Percentiles rank a stretch among this genome's conserved stretches.
These are phyloP conservation scores for Cicer pinnatifidum DNA, from an alignment of 306 rosid genomes.

Conservation along the genomic window DNA sequence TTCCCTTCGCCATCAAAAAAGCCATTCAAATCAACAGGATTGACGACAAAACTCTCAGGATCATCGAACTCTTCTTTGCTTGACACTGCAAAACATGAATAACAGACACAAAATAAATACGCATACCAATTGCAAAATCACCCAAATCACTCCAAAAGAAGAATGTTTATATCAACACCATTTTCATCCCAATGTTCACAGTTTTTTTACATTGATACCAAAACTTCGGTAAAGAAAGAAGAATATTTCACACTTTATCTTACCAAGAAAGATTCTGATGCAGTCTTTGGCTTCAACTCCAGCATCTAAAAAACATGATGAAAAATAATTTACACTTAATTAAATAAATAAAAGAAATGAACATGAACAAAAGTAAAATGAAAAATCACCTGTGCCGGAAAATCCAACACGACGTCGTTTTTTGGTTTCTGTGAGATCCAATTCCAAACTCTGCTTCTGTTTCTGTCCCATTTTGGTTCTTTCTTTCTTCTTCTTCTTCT, in stretches of 20 bases:
- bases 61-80: conserved; percentile 70
- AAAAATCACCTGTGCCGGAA: conserved; percentile 45
- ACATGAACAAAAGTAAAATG: not conserved
- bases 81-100: conserved; percentile 56
- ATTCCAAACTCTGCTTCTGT: conserved; percentile 54
- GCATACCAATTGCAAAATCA: not conserved
- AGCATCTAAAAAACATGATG: conserved; percentile 50
- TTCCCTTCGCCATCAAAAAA: conserved; percentile 79
- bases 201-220: not conserved
- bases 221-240: not conserved
- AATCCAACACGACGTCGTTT: conserved; percentile 83
- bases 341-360: too few species aligned
- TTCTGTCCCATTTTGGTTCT: conserved; percentile 70
- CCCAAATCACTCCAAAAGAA: not conserved
- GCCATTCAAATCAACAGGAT: conserved; percentile 73
- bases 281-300: conserved; percentile 87
- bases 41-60: conserved; percentile 53
- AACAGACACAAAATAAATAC: conserved; percentile 12
- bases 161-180: not conserved
- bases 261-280: conserved; percentile 80
- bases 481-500: too few species aligned
- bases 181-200: not conserved
- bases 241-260: not conserved
- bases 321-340: not conserved
- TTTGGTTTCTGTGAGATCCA: conserved; percentile 54